Base-by-base conservation (phyloP, 768 basidiomycete genomes). In the Tricholoma furcatifolium region DNA sequence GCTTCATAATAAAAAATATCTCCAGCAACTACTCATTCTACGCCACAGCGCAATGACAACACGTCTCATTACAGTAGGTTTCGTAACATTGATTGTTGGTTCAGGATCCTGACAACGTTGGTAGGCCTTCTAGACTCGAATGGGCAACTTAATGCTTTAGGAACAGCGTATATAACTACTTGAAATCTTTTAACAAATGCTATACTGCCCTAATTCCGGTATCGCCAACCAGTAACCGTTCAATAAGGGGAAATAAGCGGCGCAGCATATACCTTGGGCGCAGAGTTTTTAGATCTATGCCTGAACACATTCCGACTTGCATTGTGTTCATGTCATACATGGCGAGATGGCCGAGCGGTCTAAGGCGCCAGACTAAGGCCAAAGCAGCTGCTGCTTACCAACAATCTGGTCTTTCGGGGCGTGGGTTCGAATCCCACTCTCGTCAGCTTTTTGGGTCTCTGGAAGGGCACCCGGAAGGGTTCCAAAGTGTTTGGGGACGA, bases 291-390 rank as follows among this genome's bases (percentile, higher is more conserved):
- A n/a, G n/a, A n/a, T n/a, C n/a, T n/a, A n/a, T n/a, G n/a, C n/a
- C n/a, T n/a, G n/a, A n/a, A n/a, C n/a, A n/a, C n/a, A n/a, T n/a
- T n/a, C n/a, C n/a, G n/a, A n/a, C n/a, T n/a, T n/a, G n/a, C n/a
- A n/a, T n/a, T n/a, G n/a, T n/a, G n/a, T n/a, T n/a, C n/a, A n/a
- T n/a, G n/a, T n/a, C n/a, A n/a, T n/a, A n/a, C 27, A 27, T 27
- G 74, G 74, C 67, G 77, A 81, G 81, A 82, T 83, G 82, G 82
- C 82, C 81, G 82, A 83, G 82, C 80, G 82, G 82, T 83, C 82
- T 78, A 83, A 84, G 82, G 82, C 82, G 82, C 79, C 81, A 84
- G 80, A 82, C 80, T 78, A 80, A 79, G 79, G 79, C 53, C 46
- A 54, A 48, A 46, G 52, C 52, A 53, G 52, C 41, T 31, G 30